Base-by-base conservation (phyloP, 2,329 filamentous ascomycete genomes). In the Colletotrichum sp. region DNA sequence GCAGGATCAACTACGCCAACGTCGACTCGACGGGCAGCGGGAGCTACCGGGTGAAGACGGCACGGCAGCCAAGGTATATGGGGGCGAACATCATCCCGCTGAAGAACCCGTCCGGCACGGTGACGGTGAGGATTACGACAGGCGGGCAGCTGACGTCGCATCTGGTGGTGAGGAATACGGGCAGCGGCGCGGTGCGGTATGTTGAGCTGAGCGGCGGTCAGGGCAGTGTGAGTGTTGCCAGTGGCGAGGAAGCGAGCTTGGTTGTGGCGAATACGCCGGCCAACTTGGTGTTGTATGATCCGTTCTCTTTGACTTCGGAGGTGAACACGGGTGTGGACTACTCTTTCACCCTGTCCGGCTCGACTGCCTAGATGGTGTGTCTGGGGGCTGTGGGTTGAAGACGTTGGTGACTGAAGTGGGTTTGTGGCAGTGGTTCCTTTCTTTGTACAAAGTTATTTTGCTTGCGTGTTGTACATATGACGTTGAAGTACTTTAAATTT, bases 21-120 rank as follows among this genome's bases (percentile, higher is more conserved):
- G 79, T 88, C 7, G 85, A 88, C 70, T 76, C 81, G 4, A 64
- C 75, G 3, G 82, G 84, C 5, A 80, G 73, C 24, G 65, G 65
- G 28, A 80, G 80, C 3, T 89, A 87, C 77, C 83, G 80, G 15
- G 86, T 88, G 71, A 88, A 87, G 72, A 36, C 83, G 0, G 83
- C 82, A 8, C 82, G 87, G 3, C 80, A 81, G 18, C 88, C 88
- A 24, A 80, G 82, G 21, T 89, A 89, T 79, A 87, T 89, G 86
- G 88, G 88, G 1, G 84, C 87, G 62, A 89, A 86, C 78, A 89
- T 89, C 76, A 84, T 87, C 55, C 87, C 87, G 3, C 81, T 89
- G 10, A 84, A 83, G 13, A 83, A 78, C 1, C 82, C 83, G 0
- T 83, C 83, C 0, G 77, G 80, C 15, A 80, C 79, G 18, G 79